Base-by-base conservation (phyloP, 1,284 basidiomycete species). In the Cutaneotrichosporon arboriforme region DNA sequence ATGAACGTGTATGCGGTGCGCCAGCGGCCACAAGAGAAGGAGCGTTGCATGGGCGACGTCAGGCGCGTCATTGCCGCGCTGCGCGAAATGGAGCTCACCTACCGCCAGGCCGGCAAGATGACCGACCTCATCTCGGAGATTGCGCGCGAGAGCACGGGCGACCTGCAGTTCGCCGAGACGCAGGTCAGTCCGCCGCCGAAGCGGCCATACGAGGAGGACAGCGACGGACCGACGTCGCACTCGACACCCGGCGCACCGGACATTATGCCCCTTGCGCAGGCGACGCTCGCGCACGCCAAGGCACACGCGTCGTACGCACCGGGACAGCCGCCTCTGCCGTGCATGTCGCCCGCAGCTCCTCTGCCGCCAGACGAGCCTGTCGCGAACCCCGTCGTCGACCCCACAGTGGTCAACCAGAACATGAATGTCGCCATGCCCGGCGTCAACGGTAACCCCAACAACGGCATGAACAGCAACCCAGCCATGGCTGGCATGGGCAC, bases 1-100 rank as follows among this genome's bases (percentile, higher is more conserved):
- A 76, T 89, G 58, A 85, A 83, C 59, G 83, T 88, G 17, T 89
- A 87, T 81, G 83, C 83, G 14, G 83, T 82, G 15, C 78, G 80
- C 46, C 79, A 81, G n/a, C 81, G 82, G 1, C 70, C 80, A 18
- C 73, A 76, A 12, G 82, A 86, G 55, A 76, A 81, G 1, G 78
- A 79, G 46, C 81, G 81, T 59, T 83, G 86, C 61, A 81, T 87
- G 77, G 76, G 76, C 42, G 86, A 88, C 62, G 84, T 89, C 23
- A 77, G 83, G 58, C 83, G 82, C 61, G 86, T 86, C 62, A 81
- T 88, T 76, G 75, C 80, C 31, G 81, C 81, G 17, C 71, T 87
- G 23, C 77, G 79, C 48, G 66, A 69, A 13, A 76, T 79, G 40
- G 85, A 87, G 64, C 67, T 76, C 20, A 74, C 77, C 65, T 84